Conservation (phyloP, 495 filamentous ascomycete genomes). For the Aspergillus funiculosus region DNA sequence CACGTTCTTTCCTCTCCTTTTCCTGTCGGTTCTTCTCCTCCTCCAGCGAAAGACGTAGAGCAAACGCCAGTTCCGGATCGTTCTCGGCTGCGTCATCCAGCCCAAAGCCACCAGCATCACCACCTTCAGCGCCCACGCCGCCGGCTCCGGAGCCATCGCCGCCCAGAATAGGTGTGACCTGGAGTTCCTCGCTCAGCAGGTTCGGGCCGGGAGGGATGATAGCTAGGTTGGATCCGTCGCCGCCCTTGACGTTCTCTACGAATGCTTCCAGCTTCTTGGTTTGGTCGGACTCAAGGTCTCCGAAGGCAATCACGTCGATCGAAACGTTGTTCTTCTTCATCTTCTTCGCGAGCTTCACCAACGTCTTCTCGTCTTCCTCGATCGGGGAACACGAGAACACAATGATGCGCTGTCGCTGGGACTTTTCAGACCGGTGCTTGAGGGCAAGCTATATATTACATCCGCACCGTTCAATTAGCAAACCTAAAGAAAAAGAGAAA, state of each 20-base stretch:
- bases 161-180: constrained; percentile 82
- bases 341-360: constrained; percentile 87
- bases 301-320: constrained; percentile 91
- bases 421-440: constrained; percentile 96
- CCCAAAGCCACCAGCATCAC: constrained; percentile 64
- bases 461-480: background rate
- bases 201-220: constrained; percentile 87
- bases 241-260: constrained; percentile 82
- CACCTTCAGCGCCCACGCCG: constrained; percentile 50
- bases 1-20: constrained; percentile 69
- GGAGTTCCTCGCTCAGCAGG: constrained; percentile 84
- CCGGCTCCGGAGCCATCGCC: constrained; percentile 59
- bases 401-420: constrained; percentile 89
- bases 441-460: constrained; percentile 65
- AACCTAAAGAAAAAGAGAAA: background rate
- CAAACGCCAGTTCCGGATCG: constrained; percentile 90
- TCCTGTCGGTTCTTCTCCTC: constrained; percentile 93
- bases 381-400: constrained; percentile 93
- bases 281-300: constrained; percentile 84
- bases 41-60: constrained; percentile 96
- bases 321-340: constrained; percentile 96
- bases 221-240: constrained; percentile 83
- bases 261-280: constrained; percentile 90
- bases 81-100: constrained; percentile 53
- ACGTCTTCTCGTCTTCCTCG: constrained; percentile 76